These are phyloP conservation scores for Exophiala lecanii-corni DNA, from an alignment of 2,329 filamentous ascomycete species.

Conservation along the genomic window DNA sequence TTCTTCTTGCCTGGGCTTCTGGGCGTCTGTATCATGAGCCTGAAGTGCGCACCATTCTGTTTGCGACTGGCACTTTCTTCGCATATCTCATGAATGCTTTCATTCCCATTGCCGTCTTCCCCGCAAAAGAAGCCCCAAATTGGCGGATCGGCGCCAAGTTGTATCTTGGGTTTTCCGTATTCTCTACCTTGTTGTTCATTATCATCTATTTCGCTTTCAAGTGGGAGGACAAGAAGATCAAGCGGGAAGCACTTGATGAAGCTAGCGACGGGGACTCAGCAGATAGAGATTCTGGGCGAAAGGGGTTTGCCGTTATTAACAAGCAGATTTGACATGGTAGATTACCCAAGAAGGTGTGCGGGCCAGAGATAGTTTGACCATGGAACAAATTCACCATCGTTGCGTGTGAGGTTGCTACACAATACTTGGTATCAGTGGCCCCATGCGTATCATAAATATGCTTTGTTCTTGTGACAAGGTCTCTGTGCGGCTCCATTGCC, in stretches of 20 bases:
- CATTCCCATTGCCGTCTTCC: conserved; percentile 1
- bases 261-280: background rate
- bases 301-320: too few relatives aligned
- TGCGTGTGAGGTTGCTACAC: too few relatives aligned
- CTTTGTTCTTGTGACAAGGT: too few relatives aligned
- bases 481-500: too few relatives aligned
- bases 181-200: conserved; percentile 1
- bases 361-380: too few relatives aligned
- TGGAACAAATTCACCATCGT: too few relatives aligned
- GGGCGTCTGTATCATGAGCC: background rate
- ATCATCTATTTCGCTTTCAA: conserved; percentile 1
- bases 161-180: conserved; percentile 1
- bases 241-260: too few relatives aligned
- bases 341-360: too few relatives aligned
- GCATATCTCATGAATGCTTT: conserved; percentile 4
- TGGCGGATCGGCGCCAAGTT: conserved; percentile 4
- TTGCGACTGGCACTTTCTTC: background rate
- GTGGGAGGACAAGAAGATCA: conserved; percentile 3
- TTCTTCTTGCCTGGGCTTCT: background rate
- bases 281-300: too few relatives aligned
- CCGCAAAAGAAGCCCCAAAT: conserved; percentile 1
- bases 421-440: too few relatives aligned
- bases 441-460: too few relatives aligned
- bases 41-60: conserved; percentile 1
- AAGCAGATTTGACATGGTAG: too few relatives aligned